Evolutionary conservation across 2,329 filamentous ascomycete species (phyloP).

Genomic region (Fusarium pseudonygamai): DNA sequence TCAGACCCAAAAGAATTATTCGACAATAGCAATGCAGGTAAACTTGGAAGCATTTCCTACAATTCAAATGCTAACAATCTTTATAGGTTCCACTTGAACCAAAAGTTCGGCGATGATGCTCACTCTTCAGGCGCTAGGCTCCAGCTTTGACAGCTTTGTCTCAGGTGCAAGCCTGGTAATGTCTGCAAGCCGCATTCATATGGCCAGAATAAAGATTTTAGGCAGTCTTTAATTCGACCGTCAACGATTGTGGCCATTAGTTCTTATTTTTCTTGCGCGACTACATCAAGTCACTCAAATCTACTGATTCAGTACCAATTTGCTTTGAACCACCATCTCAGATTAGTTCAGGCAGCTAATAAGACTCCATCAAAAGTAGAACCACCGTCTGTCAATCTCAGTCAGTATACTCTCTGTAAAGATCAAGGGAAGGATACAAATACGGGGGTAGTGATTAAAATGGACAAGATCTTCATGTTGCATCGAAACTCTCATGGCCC

Average conservation of each 20-base stretch:
- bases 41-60: rapidly evolving
- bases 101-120: background rate
- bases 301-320: too few species aligned
- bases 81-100: background rate
- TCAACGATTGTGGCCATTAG: background rate
- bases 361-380: too few species aligned
- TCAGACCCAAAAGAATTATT: rapidly evolving
- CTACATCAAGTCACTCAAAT: too few species aligned
- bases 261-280: rapidly evolving
- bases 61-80: too few species aligned
- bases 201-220: rapidly evolving
- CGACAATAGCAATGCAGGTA: too few species aligned
- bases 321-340: background rate
- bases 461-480: background rate
- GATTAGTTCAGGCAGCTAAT: too few species aligned
- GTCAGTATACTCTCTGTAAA: background rate
- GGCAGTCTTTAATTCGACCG: background rate
- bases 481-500: background rate
- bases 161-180: background rate
- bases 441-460: background rate
- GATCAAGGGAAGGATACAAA: background rate
- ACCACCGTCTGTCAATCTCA: rapidly evolving
- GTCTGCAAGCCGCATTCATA: too few species aligned
- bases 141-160: background rate
- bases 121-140: background rate